Percentiles rank a stretch among this genome's conserved stretches.
phyloP scores from a whole-genome alignment of 106 monocot species.

The Apostasia shenzhenica region DNA sequence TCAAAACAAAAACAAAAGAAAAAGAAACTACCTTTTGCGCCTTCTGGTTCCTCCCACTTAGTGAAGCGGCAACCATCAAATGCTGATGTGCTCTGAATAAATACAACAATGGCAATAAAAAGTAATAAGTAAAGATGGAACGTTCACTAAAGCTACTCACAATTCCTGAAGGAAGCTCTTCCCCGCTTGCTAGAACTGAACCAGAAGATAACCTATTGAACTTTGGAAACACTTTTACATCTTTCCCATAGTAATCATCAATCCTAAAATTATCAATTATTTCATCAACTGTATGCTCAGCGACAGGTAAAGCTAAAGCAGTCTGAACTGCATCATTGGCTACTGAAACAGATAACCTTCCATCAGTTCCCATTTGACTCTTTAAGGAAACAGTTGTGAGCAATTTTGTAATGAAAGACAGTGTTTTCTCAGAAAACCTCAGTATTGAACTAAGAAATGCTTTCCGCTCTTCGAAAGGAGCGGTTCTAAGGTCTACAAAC shows the following conservation, averaged over 20 bases:
- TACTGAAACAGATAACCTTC: constrained; percentile 28
- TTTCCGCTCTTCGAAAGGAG: constrained; percentile 46
- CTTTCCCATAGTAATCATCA: constrained; percentile 6
- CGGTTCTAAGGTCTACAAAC: constrained; percentile 44
- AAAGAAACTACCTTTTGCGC: constrained; percentile 65
- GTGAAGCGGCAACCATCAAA: constrained; percentile 67
- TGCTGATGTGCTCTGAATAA: constrained; percentile 67
- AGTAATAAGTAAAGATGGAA: background rate
- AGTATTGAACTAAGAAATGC: constrained; percentile 28
- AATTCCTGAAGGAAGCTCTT: constrained; percentile 88
- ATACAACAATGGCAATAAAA: background rate
- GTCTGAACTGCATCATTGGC: constrained; percentile 61
- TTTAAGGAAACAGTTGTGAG: constrained; percentile 61
- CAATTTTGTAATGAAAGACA: constrained; percentile 30
- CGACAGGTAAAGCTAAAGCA: constrained; percentile 80
- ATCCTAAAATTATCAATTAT: constrained; percentile 27
- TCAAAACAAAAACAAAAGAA: no score
- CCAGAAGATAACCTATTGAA: constrained; percentile 59
- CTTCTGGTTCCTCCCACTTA: constrained; percentile 98
- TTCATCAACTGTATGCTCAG: constrained; percentile 62
- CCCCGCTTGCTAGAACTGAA: constrained; percentile 80
- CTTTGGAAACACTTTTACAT: constrained; percentile 34
- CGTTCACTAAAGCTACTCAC: constrained; percentile 29
- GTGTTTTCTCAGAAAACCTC: constrained; percentile 23
- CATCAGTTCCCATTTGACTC: constrained; percentile 30